phyloP scores from a whole-genome alignment of 1,284 basidiomycete genomes.

The Rhodotorula sp. region DNA sequence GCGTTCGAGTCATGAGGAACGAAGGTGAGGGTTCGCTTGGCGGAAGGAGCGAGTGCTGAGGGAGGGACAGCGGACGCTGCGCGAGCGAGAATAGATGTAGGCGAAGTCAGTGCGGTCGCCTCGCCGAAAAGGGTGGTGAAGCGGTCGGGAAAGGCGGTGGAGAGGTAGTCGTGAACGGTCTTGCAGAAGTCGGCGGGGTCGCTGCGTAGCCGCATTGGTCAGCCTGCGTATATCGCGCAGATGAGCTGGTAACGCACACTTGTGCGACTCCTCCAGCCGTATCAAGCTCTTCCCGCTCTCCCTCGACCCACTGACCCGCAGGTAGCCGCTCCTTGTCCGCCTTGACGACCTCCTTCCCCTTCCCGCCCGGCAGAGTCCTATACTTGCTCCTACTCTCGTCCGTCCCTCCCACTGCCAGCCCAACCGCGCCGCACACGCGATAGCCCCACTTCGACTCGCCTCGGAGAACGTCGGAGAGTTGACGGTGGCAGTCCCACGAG shows the following conservation, averaged over 20 bases:
- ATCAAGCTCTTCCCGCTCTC: slow-evolving; percentile 28
- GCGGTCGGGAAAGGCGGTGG: background rate
- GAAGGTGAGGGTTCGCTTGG: background rate
- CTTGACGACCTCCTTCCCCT: slow-evolving; percentile 8
- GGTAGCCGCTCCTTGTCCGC: background rate
- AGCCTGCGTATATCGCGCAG: background rate
- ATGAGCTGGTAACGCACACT: slow-evolving; percentile 13
- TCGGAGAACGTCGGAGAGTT: slow-evolving; percentile 10
- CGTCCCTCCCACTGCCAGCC: slow-evolving; percentile 25
- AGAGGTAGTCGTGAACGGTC: slow-evolving; percentile 12
- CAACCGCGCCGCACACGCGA: slow-evolving; percentile 27
- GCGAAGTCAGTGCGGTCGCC: background rate
- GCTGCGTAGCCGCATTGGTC: background rate
- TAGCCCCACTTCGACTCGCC: slow-evolving; percentile 25
- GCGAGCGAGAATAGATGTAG: too few species aligned
- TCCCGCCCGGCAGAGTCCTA: slow-evolving; percentile 23
- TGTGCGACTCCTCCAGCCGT: slow-evolving; percentile 34
- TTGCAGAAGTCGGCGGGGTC: slow-evolving; percentile 35
- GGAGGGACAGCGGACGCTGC: too few species aligned
- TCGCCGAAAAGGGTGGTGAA: slow-evolving; percentile 27
- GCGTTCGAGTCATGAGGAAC: background rate
- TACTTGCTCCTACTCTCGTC: slow-evolving; percentile 27
- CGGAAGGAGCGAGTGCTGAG: background rate
- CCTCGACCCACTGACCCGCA: slow-evolving; percentile 22
- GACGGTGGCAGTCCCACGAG: slow-evolving; percentile 20